A percentile compares a stretch with the other conserved stretches of the same genome.
Conservation (phyloP, 192 early-diverging fungal genomes). For the Mycoemilia scoparia region DNA sequence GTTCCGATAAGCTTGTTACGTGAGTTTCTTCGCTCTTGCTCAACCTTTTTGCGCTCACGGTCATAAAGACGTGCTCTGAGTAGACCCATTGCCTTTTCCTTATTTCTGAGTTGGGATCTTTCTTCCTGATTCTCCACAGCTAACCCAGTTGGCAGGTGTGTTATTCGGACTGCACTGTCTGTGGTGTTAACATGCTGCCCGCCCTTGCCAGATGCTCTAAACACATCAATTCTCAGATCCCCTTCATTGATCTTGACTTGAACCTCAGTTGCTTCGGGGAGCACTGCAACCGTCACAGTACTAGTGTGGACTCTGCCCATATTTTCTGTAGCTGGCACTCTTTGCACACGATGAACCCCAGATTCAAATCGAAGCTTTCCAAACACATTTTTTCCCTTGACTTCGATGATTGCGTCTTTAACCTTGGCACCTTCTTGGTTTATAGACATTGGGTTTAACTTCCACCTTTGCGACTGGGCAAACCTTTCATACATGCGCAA, state of each 20-base stretch:
- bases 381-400: constrained; percentile 53
- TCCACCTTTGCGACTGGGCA: constrained; percentile 40
- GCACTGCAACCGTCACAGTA: constrained; percentile 59
- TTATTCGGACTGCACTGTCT: constrained; percentile 82
- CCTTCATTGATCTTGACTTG: constrained; percentile 45
- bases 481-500: constrained; percentile 59
- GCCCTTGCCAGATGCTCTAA: constrained; percentile 62
- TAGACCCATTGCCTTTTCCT: constrained; percentile 68
- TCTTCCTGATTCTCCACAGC: constrained; percentile 76
- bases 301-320: constrained; percentile 62
- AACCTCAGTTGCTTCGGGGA: constrained; percentile 54
- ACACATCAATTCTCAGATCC: constrained; percentile 53
- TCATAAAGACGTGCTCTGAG: constrained; percentile 63
- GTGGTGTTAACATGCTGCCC: constrained; percentile 93
- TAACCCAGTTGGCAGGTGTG: constrained; percentile 82
- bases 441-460: constrained; percentile 35
- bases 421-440: constrained; percentile 13
- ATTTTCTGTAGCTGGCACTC: constrained; percentile 59
- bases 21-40: constrained; percentile 34
- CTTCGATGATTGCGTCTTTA: constrained; percentile 42
- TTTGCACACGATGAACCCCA: constrained; percentile 67
- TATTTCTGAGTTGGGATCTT: constrained; percentile 85
- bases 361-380: constrained; percentile 61
- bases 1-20: constrained; percentile 45
- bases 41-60: constrained; percentile 37